Conservation (phyloP, 352 stramenopile species). For the Phytophthora multivora region DNA sequence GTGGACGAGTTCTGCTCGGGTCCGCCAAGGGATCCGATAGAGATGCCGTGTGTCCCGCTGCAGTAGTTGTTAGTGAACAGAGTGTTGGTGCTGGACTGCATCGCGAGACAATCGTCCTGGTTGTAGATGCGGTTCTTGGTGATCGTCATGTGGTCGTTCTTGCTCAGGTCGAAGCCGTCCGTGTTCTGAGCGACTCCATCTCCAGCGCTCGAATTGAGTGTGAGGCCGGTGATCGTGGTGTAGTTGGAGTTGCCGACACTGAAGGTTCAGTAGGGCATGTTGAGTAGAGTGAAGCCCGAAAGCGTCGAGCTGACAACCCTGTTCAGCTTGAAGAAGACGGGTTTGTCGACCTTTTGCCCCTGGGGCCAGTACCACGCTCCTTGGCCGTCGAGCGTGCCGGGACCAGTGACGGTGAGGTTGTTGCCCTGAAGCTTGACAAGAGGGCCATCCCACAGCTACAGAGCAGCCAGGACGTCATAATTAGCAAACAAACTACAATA, state of each 20-base stretch:
- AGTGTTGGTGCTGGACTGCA: slow-evolving; percentile 26
- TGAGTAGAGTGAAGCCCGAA: slow-evolving; percentile 33
- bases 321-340: slow-evolving; percentile 20
- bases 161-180: slow-evolving; percentile 33
- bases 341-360: slow-evolving; percentile 20
- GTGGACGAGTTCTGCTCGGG: slow-evolving; percentile 8
- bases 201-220: slow-evolving; percentile 21
- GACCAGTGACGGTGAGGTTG: slow-evolving; percentile 32
- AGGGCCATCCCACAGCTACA: slow-evolving; percentile 32
- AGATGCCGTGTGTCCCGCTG: slow-evolving; percentile 26
- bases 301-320: slow-evolving; percentile 24
- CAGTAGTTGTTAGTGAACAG: slow-evolving; percentile 24
- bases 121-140: slow-evolving; percentile 35
- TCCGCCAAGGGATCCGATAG: slow-evolving; percentile 21
- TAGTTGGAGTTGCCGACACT: slow-evolving; percentile 16
- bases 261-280: slow-evolving; percentile 25
- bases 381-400: slow-evolving; percentile 39
- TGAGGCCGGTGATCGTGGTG: slow-evolving; percentile 24
- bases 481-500: not conserved
- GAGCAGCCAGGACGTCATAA: not conserved
- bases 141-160: slow-evolving; percentile 31
- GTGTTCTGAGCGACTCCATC: slow-evolving; percentile 17
- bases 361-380: slow-evolving; percentile 41
- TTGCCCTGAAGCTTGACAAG: slow-evolving; percentile 33
- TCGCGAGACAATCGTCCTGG: slow-evolving; percentile 26